Percentiles rank a stretch among this genome's conserved stretches.
Conservation (phyloP, 2,329 filamentous ascomycete genomes). For the Penicillium sp. region DNA sequence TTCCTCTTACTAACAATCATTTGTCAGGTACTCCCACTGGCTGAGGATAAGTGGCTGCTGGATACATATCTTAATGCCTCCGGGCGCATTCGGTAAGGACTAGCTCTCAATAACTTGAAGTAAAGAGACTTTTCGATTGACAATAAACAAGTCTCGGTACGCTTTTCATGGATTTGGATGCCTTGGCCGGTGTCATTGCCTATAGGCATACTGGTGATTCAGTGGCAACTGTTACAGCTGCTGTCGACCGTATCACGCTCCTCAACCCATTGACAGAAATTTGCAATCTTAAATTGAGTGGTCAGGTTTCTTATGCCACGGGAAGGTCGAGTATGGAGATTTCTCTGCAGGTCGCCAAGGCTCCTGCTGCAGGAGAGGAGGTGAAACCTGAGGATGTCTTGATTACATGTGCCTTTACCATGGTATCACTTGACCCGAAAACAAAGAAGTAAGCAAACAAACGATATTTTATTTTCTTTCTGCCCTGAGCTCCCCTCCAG, state of each 20-base stretch:
- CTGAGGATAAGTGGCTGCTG: constrained; percentile 70
- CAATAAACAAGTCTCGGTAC: constrained; percentile 56
- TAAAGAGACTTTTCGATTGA: background rate
- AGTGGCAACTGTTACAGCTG: constrained; percentile 61
- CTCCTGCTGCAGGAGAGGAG: constrained; percentile 55
- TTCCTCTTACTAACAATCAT: background rate
- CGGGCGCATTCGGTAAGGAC: constrained; percentile 61
- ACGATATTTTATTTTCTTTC: background rate
- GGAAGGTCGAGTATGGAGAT: constrained; percentile 71
- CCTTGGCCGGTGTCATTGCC: constrained; percentile 70
- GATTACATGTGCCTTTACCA: constrained; percentile 71
- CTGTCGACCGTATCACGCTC: constrained; percentile 62
- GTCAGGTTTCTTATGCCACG: constrained; percentile 66
- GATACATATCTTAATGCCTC: constrained; percentile 75
- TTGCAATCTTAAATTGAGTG: constrained; percentile 71
- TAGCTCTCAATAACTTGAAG: background rate
- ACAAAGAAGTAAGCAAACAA: constrained; percentile 56
- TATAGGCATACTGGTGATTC: constrained; percentile 67
- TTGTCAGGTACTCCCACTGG: constrained; percentile 61
- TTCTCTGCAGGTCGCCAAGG: constrained; percentile 68
- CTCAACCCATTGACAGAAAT: constrained; percentile 71
- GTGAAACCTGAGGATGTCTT: constrained; percentile 58
- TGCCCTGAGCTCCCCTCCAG: too few relatives aligned
- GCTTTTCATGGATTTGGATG: constrained; percentile 76
- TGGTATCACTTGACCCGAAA: constrained; percentile 67